Conservation (phyloP, 2,329 filamentous ascomycete species). For the Fusarium drepaniforme region DNA sequence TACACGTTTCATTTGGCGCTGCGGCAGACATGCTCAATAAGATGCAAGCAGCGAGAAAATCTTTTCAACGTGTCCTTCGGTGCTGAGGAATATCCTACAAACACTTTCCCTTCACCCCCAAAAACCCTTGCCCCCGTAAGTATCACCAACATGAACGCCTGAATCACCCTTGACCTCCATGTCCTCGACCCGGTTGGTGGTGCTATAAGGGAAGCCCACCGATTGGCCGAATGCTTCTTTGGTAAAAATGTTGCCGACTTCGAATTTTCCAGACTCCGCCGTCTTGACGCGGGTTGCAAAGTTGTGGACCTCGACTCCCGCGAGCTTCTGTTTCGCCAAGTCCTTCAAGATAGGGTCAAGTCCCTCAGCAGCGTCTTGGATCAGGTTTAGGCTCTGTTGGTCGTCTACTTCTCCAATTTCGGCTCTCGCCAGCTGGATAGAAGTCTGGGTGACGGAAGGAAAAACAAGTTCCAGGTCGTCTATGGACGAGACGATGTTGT, state of each 20-base stretch:
- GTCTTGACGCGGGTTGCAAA: not conserved
- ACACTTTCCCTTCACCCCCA: not conserved
- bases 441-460: not conserved
- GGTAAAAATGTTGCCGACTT: not conserved
- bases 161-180: not conserved
- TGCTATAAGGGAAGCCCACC: not conserved
- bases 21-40: too few relatives aligned
- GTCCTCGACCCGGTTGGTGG: not conserved
- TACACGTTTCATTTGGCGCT: too few relatives aligned
- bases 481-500: conserved; percentile 22
- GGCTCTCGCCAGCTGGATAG: not conserved
- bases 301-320: not conserved
- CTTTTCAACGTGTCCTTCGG: too few relatives aligned
- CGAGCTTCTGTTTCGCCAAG: not conserved
- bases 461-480: not conserved
- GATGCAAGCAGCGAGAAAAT: too few relatives aligned
- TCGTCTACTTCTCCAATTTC: not conserved
- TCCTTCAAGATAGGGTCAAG: not conserved
- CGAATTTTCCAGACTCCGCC: not conserved
- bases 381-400: not conserved
- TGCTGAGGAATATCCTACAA: too few relatives aligned
- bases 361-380: not conserved
- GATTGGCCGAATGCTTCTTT: not conserved
- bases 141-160: not conserved
- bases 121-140: not conserved